Evolutionary conservation across 2,329 filamentous ascomycete genomes (phyloP).

Genomic region (Exophiala sp.): DNA sequence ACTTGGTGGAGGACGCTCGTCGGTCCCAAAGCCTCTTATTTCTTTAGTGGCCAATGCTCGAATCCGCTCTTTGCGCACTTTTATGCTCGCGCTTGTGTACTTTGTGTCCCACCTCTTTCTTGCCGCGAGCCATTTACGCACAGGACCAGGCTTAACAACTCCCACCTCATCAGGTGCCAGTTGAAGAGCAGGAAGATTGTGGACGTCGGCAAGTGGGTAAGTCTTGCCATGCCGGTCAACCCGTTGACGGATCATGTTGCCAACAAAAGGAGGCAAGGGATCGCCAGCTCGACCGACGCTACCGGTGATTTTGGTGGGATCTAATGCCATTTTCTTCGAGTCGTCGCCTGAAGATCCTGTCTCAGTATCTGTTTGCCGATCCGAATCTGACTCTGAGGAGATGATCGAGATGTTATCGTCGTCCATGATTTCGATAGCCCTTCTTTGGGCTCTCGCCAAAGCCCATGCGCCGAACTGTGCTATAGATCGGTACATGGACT

Average conservation of each 20-base stretch:
- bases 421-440: conserved; percentile 71
- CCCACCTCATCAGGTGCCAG: conserved; percentile 63
- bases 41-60: conserved; percentile 63
- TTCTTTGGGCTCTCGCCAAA: conserved; percentile 72
- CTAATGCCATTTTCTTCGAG: conserved; percentile 22
- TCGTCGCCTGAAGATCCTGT: conserved; percentile 16
- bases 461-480: conserved; percentile 93
- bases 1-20: conserved; percentile 74
- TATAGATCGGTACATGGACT: conserved; percentile 89
- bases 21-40: conserved; percentile 62
- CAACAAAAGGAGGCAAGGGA: conserved; percentile 68
- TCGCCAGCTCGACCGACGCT: conserved; percentile 83
- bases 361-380: conserved; percentile 26
- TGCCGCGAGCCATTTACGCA: conserved; percentile 75
- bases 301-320: conserved; percentile 24
- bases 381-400: conserved; percentile 52
- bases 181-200: conserved; percentile 61
- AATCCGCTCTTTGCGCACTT: conserved; percentile 66
- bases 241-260: conserved; percentile 87
- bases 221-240: conserved; percentile 73
- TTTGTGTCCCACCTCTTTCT: conserved; percentile 67
- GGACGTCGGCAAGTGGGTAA: conserved; percentile 58
- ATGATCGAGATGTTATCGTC: conserved; percentile 72
- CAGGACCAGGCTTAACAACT: conserved; percentile 70
- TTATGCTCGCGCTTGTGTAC: conserved; percentile 63